Conservation (phyloP, 768 basidiomycete genomes). For the Cystobasidium tubakii region DNA sequence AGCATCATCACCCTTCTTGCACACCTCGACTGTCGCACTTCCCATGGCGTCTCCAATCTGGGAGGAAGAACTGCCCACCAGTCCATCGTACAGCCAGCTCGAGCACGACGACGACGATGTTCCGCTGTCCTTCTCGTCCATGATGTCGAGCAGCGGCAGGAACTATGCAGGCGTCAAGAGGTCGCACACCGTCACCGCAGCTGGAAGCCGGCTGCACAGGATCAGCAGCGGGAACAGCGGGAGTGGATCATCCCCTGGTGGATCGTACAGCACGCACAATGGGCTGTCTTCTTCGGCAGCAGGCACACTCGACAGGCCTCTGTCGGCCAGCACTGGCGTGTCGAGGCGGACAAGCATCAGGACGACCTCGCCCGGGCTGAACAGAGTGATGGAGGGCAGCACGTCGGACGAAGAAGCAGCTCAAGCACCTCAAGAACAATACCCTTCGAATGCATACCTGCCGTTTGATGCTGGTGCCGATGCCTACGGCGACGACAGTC, state of each 20-base stretch:
- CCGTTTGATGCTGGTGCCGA: neutral
- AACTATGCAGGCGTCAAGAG: neutral
- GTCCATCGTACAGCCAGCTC: neutral
- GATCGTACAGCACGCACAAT: neutral
- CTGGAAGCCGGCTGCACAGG: constrained; percentile 5
- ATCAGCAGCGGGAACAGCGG: neutral
- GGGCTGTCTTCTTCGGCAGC: neutral
- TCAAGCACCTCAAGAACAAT: neutral
- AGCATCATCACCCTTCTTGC: neutral
- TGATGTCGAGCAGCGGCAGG: neutral
- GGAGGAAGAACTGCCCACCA: neutral
- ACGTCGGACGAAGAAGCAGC: neutral
- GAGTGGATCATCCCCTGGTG: neutral
- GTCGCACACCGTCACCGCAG: neutral
- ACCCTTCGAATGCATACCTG: neutral
- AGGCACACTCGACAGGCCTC: neutral
- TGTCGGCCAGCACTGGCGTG: neutral
- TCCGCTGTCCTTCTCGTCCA: neutral
- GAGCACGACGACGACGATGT: constrained; percentile 1
- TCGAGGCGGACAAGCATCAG: neutral
- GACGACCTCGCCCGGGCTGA: neutral
- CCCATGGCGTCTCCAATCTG: neutral
- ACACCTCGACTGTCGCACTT: neutral
- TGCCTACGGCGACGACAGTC: neutral
- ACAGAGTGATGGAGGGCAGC: constrained; percentile 1